These are phyloP conservation scores for Penicillium corylophilum DNA, from an alignment of 2,329 filamentous ascomycete species.

Conservation along the genomic window DNA sequence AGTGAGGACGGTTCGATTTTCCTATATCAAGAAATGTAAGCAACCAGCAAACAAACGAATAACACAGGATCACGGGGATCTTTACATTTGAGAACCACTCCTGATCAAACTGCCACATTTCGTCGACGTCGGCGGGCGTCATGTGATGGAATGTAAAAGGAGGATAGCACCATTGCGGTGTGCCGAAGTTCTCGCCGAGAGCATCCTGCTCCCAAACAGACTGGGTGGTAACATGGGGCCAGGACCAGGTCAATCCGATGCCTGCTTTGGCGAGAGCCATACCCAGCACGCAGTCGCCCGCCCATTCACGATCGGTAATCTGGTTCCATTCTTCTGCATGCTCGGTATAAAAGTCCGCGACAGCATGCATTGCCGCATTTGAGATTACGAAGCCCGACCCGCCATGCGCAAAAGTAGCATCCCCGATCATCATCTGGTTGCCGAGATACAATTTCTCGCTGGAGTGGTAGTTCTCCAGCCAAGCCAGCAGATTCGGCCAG, in stretches of 20 bases:
- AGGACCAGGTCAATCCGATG: conserved; percentile 36
- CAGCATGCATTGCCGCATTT: conserved; percentile 43
- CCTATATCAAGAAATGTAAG: conserved; percentile 5
- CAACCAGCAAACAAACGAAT: not conserved
- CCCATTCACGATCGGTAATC: conserved; percentile 43
- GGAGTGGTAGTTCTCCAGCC: conserved; percentile 50
- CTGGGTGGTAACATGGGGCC: conserved; percentile 23
- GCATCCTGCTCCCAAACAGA: conserved; percentile 28
- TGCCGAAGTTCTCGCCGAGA: conserved; percentile 17
- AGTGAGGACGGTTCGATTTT: conserved; percentile 13
- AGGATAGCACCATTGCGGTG: conserved; percentile 27
- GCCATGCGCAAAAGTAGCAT: conserved; percentile 49
- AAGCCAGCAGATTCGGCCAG: conserved; percentile 52
- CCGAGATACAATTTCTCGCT: conserved; percentile 50
- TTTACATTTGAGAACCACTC: conserved; percentile 27
- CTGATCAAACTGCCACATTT: conserved; percentile 26
- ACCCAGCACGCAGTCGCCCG: conserved; percentile 49
- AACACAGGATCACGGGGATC: too few species aligned
- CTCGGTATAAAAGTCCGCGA: conserved; percentile 41
- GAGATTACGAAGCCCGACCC: conserved; percentile 53
- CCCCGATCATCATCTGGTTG: conserved; percentile 49
- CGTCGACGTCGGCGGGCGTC: conserved; percentile 25
- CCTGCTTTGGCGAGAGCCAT: conserved; percentile 43
- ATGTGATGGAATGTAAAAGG: conserved; percentile 32
- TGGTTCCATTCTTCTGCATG: conserved; percentile 43